A percentile compares a stretch with the other conserved stretches of the same genome.
These are phyloP conservation scores for Mortierella alpina DNA, from an alignment of 192 early-diverging fungal species.

Conservation along the genomic window DNA sequence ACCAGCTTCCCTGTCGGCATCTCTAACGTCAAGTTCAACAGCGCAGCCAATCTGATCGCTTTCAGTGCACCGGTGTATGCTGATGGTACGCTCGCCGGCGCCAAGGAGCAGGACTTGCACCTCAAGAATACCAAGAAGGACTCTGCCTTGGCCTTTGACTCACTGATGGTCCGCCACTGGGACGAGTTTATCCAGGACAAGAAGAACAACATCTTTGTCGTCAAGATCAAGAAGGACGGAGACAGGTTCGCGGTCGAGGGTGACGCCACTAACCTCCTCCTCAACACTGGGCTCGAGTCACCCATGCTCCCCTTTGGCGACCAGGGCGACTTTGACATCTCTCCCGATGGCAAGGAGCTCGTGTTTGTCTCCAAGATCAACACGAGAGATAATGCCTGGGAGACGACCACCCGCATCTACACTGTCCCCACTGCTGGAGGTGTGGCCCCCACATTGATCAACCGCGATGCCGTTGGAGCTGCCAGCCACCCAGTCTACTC, in stretches of 20 bases:
- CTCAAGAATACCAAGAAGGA: constrained; percentile 58
- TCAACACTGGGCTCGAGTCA: constrained; percentile 58
- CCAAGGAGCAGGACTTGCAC: constrained; percentile 62
- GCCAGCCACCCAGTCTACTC: constrained; percentile 72
- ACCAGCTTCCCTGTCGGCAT: constrained; percentile 66
- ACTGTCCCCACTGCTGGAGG: constrained; percentile 65
- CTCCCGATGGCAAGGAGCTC: constrained; percentile 69
- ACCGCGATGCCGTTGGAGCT: constrained; percentile 64
- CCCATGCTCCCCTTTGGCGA: constrained; percentile 69
- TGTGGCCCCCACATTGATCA: constrained; percentile 56
- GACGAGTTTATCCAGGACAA: constrained; percentile 73
- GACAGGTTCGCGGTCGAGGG: constrained; percentile 57
- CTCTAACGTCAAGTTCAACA: constrained; percentile 67
- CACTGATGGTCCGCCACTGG: constrained; percentile 88
- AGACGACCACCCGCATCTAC: constrained; percentile 80
- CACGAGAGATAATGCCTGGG: constrained; percentile 75
- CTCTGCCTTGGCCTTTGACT: constrained; percentile 71
- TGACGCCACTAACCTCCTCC: constrained; percentile 64
- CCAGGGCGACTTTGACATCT: constrained; percentile 70
- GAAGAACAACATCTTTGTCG: constrained; percentile 70
- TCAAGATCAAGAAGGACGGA: constrained; percentile 52
- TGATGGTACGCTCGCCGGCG: constrained; percentile 64
- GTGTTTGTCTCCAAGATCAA: constrained; percentile 81
- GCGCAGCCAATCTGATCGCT: constrained; percentile 59
- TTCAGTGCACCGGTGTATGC: constrained; percentile 79